phyloP scores from a whole-genome alignment of 768 basidiomycete species.

The Collybia sp. region DNA sequence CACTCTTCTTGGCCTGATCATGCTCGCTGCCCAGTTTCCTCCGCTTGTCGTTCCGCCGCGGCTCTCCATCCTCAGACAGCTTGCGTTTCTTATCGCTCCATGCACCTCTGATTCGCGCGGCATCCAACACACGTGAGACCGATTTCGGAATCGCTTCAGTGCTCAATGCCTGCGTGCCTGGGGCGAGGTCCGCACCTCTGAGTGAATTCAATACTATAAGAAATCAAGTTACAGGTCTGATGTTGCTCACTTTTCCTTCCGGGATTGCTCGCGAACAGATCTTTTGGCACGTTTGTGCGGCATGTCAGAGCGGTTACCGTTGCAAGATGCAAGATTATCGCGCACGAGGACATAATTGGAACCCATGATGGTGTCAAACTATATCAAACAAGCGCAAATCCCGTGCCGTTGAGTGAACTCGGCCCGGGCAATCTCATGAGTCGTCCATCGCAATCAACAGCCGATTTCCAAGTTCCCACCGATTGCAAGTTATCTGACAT shows the following conservation, averaged over 20 bases:
- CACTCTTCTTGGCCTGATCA: conserved; percentile 10
- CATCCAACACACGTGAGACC: conserved; percentile 59
- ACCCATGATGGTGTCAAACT: no score
- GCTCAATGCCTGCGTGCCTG: conserved; percentile 32
- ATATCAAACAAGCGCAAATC: no score
- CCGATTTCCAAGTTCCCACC: no score
- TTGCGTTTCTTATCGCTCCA: conserved; percentile 47
- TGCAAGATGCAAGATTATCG: no score
- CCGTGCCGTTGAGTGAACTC: no score
- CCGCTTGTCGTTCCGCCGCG: conserved; percentile 21
- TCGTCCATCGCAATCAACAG: no score
- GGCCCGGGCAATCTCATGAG: no score
- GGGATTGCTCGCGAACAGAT: conserved; percentile 38
- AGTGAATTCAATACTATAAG: not conserved
- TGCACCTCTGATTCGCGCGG: conserved; percentile 50
- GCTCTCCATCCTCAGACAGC: conserved; percentile 21
- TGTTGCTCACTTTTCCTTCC: conserved; percentile 35
- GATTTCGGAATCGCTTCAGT: conserved; percentile 70
- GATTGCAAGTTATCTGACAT: no score
- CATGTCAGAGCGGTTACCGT: no score
- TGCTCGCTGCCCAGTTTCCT: conserved; percentile 19
- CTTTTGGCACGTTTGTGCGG: conserved; percentile 65
- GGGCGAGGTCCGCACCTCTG: conserved; percentile 51
- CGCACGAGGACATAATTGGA: no score
- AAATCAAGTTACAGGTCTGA: not conserved